phyloP scores from a whole-genome alignment of 2,329 filamentous ascomycete genomes.

The Knufia petricola region DNA sequence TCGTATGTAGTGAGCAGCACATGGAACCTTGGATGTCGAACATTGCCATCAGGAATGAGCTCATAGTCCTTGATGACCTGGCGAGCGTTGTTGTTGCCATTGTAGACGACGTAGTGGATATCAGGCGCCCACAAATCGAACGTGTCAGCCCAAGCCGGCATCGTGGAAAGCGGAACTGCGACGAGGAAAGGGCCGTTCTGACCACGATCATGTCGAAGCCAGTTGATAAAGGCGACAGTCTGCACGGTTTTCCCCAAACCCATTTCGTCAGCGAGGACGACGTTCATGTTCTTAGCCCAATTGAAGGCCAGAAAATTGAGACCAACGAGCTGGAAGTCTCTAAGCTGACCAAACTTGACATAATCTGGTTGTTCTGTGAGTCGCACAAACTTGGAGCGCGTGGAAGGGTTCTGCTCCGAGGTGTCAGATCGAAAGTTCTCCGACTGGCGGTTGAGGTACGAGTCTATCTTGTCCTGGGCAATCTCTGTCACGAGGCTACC shows the following conservation, averaged over 20 bases:
- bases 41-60: slow-evolving; percentile 73
- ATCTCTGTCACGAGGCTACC: slow-evolving; percentile 64
- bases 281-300: slow-evolving; percentile 88
- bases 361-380: slow-evolving; percentile 80
- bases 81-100: slow-evolving; percentile 77
- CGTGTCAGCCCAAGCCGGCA: slow-evolving; percentile 96
- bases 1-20: slow-evolving; percentile 97
- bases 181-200: slow-evolving; percentile 95
- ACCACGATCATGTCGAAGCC: slow-evolving; percentile 78
- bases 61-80: slow-evolving; percentile 85
- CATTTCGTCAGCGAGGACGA: slow-evolving; percentile 98
- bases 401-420: slow-evolving; percentile 64
- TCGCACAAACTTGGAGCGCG: slow-evolving; percentile 59
- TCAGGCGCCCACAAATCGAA: slow-evolving; percentile 96
- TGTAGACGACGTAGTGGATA: slow-evolving; percentile 93
- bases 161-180: slow-evolving; percentile 92
- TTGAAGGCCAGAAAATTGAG: slow-evolving; percentile 94
- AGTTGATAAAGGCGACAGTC: slow-evolving; percentile 93
- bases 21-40: slow-evolving; percentile 88
- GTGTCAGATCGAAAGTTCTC: slow-evolving; percentile 73
- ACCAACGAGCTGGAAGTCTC: slow-evolving; percentile 87
- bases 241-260: slow-evolving; percentile 96
- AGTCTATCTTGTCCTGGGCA: slow-evolving; percentile 83
- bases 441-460: slow-evolving; percentile 73
- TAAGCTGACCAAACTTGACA: slow-evolving; percentile 71